Evolutionary conservation across 768 basidiomycete genomes (phyloP), one percentile per base, ranked within the genome.

Genomic region (Lentinula boryana): DNA sequence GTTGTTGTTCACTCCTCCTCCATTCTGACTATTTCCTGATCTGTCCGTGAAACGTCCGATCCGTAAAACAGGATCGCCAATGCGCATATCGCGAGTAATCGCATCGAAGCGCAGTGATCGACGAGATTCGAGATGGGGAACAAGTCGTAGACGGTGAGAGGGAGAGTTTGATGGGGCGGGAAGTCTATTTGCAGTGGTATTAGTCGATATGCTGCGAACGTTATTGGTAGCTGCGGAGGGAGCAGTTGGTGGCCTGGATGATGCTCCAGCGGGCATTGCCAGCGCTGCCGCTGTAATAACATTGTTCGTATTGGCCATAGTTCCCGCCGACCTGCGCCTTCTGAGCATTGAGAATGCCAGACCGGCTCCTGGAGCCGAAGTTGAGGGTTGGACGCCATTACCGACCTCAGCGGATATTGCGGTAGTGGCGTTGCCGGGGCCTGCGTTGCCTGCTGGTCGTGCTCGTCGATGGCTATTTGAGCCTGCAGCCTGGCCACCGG

Each of bases 11-110:
- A 84, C 85, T 36, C 84, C 74, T 23, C 89, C 82, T 66, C 85
- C 84, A 16, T 84, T 79, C 58, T 87, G 74, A 21, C 84, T 86
- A 8, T 85, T 72, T 15, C 87, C 88, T 6, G 86, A 84, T 58
- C 87, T 83, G 70, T 98, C 96, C 1, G 94, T 98, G 81, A 96
- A 98, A 44, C 96, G 85, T 3, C 96, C 96, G 63, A 98, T 93
- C 63, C 93, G 89, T 5, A 98, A 78, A 0, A 88, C 78, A 0
- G 83, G 71, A 64, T 89, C 87, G 62, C 83, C 83, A 60, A 87
- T 81, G 51, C 76, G 78, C 68, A 97, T 81, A 72, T 97, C 94
- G 32, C 95, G 86, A 46, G 84, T 78, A 79, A 98, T 93, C 64
- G 95, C 88, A 56, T 98, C 95, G 76, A 98, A 98, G 63, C 88